These are phyloP conservation scores for Rhododendron williamsianum DNA, from an alignment of 148 eudicot genomes.

Conservation along the genomic window DNA sequence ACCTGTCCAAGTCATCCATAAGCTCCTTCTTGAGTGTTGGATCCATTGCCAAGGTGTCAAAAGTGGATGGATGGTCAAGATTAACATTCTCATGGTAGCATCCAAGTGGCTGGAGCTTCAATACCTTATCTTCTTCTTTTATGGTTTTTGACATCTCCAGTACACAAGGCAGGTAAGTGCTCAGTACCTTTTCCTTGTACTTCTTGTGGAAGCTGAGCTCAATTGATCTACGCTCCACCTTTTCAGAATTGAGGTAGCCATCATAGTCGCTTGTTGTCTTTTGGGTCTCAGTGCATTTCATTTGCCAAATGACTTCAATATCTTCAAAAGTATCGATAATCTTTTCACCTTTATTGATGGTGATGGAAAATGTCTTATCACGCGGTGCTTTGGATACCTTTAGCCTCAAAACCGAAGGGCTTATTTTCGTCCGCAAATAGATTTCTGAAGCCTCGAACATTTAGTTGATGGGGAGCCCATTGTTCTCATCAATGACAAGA, in stretches of 20 bases:
- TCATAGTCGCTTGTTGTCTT: slow-evolving; percentile 1
- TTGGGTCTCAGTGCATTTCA: background rate
- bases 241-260: background rate
- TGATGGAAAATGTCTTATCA: background rate
- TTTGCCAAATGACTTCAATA: slow-evolving; percentile 29
- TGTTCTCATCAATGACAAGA: background rate
- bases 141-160: background rate
- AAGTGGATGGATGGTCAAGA: slow-evolving; percentile 52
- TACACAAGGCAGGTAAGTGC: background rate
- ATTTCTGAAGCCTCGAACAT: slow-evolving; percentile 43
- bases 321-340: slow-evolving; percentile 28
- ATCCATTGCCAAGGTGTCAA: slow-evolving; percentile 53
- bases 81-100: background rate
- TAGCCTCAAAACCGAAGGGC: slow-evolving; percentile 18
- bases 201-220: slow-evolving; percentile 26
- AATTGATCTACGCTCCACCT: slow-evolving; percentile 14
- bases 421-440: slow-evolving; percentile 24
- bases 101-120: background rate
- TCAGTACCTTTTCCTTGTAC: slow-evolving; percentile 23
- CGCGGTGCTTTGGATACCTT: slow-evolving; percentile 17
- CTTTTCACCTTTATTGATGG: slow-evolving; percentile 31
- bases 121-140: background rate
- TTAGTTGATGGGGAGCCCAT: slow-evolving; percentile 19
- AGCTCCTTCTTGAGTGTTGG: slow-evolving; percentile 24
- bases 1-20: slow-evolving; percentile 38